phyloP scores from a whole-genome alignment of 768 basidiomycete species.

The Boletus tomentosulus region DNA sequence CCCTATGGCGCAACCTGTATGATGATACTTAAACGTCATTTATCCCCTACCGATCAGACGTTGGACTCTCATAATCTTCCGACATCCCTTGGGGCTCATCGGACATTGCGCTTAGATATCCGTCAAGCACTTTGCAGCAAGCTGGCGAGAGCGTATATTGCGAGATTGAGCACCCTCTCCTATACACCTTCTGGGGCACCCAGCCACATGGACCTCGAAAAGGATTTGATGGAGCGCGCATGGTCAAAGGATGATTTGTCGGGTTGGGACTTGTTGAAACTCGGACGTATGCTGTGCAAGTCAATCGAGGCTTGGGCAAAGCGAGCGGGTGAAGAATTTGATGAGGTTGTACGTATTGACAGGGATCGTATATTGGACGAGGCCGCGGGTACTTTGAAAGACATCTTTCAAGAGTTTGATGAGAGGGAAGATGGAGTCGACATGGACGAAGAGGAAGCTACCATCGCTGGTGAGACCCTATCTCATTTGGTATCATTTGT shows the following conservation, averaged over 20 bases:
- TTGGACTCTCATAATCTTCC: constrained; percentile 26
- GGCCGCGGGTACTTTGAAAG: constrained; percentile 63
- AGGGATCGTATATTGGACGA: constrained; percentile 64
- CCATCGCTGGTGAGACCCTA: constrained; percentile 59
- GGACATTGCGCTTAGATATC: constrained; percentile 60
- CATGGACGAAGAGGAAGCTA: constrained; percentile 67
- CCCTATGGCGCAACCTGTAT: constrained; percentile 65
- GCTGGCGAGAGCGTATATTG: constrained; percentile 65
- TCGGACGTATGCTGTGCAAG: constrained; percentile 51
- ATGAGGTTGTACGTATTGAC: constrained; percentile 29
- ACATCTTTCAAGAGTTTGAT: constrained; percentile 71
- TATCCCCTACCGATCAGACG: constrained; percentile 38
- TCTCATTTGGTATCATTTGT: constrained; percentile 57
- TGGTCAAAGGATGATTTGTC: constrained; percentile 67
- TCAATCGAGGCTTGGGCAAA: constrained; percentile 60
- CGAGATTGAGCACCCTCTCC: constrained; percentile 45
- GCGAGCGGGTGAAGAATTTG: constrained; percentile 25
- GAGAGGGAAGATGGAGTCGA: constrained; percentile 51
- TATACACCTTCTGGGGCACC: constrained; percentile 62
- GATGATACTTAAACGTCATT: constrained; percentile 53
- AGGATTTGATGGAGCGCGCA: constrained; percentile 64
- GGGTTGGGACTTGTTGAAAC: constrained; percentile 61
- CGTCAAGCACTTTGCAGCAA: constrained; percentile 57
- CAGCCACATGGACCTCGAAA: constrained; percentile 54
- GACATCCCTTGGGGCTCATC: constrained; percentile 54